Evolutionary conservation across 1,284 basidiomycete genomes (phyloP).

Genomic region (Sanguinoderma infundibulare): DNA sequence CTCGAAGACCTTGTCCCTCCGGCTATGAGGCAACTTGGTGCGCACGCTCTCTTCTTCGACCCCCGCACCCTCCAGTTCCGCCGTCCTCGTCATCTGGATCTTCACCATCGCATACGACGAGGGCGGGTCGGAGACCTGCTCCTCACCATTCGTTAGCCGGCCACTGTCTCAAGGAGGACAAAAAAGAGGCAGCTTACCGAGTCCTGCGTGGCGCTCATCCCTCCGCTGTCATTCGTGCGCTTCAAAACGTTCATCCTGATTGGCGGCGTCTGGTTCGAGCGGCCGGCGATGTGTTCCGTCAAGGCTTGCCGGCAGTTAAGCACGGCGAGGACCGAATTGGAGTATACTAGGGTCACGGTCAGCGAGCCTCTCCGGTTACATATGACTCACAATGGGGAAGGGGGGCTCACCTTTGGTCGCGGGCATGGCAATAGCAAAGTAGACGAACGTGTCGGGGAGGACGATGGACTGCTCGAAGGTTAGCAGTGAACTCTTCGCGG

Average conservation of each 20-base stretch:
- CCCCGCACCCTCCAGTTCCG: background rate
- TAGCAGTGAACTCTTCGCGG: background rate
- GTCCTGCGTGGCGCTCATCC: background rate
- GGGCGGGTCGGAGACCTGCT: background rate
- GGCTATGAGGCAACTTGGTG: background rate
- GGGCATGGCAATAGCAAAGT: constrained; percentile 1
- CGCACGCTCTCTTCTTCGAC: background rate
- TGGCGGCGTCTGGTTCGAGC: background rate
- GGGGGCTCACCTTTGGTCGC: background rate
- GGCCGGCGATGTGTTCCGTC: background rate
- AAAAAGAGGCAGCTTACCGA: background rate
- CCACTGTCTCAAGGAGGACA: background rate
- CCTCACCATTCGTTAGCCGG: background rate
- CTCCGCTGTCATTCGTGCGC: background rate
- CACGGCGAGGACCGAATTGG: constrained; percentile 6
- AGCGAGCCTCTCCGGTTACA: background rate
- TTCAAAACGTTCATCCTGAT: background rate
- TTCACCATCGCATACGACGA: background rate
- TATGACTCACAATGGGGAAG: background rate
- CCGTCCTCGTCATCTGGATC: background rate
- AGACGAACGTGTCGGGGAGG: background rate
- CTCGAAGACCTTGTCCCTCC: background rate
- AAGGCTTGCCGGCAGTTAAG: background rate
- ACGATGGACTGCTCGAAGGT: background rate
- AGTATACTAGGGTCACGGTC: background rate